phyloP scores from a whole-genome alignment of 169 alveolate species.

The Plasmodium gonderi region DNA sequence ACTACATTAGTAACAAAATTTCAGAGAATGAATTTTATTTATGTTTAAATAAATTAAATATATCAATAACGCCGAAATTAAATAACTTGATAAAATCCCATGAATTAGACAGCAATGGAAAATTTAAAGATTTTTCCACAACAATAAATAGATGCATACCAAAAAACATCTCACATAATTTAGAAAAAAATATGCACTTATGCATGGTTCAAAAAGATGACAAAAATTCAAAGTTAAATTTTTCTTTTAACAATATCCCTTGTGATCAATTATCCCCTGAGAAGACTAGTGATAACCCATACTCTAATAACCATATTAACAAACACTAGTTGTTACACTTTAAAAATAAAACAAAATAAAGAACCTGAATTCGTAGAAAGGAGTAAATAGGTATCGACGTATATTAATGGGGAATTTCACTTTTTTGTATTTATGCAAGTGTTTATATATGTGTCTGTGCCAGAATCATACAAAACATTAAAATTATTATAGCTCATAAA shows the following conservation, averaged over 20 bases:
- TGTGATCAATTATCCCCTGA: not conserved
- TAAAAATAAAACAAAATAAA: not conserved
- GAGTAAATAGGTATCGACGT: not conserved
- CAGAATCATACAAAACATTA: not conserved
- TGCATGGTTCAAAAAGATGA: not conserved
- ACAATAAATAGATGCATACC: slow-evolving; percentile 62
- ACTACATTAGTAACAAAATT: slow-evolving; percentile 52
- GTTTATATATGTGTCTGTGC: not conserved
- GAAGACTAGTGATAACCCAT: not conserved
- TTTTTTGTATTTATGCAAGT: not conserved
- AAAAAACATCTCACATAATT: slow-evolving; percentile 31
- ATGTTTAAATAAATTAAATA: slow-evolving; percentile 44
- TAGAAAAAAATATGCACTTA: not conserved
- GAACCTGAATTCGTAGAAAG: not conserved
- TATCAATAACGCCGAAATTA: slow-evolving; percentile 64
- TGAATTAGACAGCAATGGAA: slow-evolving; percentile 67
- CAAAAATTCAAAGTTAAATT: slow-evolving; percentile 33
- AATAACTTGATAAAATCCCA: slow-evolving; percentile 49
- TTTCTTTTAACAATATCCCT: slow-evolving; percentile 26
- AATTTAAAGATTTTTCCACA: slow-evolving; percentile 69
- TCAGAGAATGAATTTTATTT: slow-evolving; percentile 46
- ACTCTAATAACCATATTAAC: not conserved
- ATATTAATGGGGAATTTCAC: not conserved
- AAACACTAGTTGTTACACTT: not conserved
- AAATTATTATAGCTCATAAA: not conserved